These are phyloP conservation scores for Penicillium maclennaniae DNA, from an alignment of 495 filamentous ascomycete species.

Conservation along the genomic window DNA sequence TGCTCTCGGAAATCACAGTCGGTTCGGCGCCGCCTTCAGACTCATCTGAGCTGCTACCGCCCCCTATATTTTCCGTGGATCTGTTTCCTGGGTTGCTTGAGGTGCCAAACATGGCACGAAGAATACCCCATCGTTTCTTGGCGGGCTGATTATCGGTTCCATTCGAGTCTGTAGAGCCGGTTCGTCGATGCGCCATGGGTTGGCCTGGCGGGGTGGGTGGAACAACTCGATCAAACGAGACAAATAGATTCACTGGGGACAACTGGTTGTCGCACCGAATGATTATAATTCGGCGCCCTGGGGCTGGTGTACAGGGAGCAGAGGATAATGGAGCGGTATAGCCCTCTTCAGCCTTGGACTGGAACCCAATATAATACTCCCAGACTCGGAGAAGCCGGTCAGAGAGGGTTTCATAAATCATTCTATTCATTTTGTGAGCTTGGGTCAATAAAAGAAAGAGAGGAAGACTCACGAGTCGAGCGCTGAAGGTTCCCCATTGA, in stretches of 20 bases:
- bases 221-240: conserved; percentile 62
- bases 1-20: conserved; percentile 23
- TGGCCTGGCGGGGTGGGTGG: conserved; percentile 40
- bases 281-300: conserved; percentile 87
- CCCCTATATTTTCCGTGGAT: conserved; percentile 26
- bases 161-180: conserved; percentile 33
- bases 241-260: conserved; percentile 54
- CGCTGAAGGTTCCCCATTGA: conserved; percentile 61
- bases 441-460: background rate
- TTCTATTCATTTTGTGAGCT: conserved; percentile 8
- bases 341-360: conserved; percentile 60
- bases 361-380: conserved; percentile 69
- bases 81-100: conserved; percentile 15
- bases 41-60: conserved; percentile 39
- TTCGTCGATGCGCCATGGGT: conserved; percentile 33
- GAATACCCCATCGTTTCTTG: conserved; percentile 66
- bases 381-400: conserved; percentile 69
- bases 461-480: conserved; percentile 62
- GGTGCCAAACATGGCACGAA: conserved; percentile 62
- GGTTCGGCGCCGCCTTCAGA: conserved; percentile 32
- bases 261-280: conserved; percentile 76
- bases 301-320: conserved; percentile 80
- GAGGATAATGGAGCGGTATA: conserved; percentile 59
- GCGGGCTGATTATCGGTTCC: conserved; percentile 21
- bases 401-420: conserved; percentile 67